Evolutionary conservation across 257 asterid genomes (phyloP), one percentile per base, ranked within the genome.

Genomic region (Solanum phureja): DNA sequence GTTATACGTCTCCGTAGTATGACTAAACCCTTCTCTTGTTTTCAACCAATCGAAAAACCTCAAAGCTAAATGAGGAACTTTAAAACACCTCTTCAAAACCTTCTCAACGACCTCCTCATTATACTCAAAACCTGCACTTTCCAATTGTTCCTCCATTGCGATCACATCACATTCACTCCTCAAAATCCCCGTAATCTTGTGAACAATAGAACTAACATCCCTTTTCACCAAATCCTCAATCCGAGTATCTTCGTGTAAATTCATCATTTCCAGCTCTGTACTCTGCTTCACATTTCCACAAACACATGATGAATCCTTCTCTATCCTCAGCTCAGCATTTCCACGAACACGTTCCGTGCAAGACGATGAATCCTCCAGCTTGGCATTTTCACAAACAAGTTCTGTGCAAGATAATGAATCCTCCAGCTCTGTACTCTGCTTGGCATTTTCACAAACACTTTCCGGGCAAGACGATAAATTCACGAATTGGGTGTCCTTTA

Each of bases 1-100:
- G 66, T 91, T 94, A 75, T 74, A 96, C 7, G 94, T 94, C 83
- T 82, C 89, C 6, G 95, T 88, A 3, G 95, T 90, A 89, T 91
- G 98, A 21, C 31, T 90, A 89, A 93, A 94, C 87, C 96, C 94
- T 56, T 88, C 49, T 33, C 89, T 88, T 77, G 81, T 42, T 90
- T 90, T 94, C 88, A 94, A 90, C 98, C 98, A 96, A 71, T 91
- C 88, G 93, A 96, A 96, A 90, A 95, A 96, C 87, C 95, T 91
- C 84, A 93, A 91, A 90, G 96, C 98, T 91, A 92, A 91, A 83
- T 88, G 92, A 66, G 98, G 98, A 88, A 92, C 98, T 64, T 94
- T 95, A 91, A 94, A 95, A 86, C 98, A 96, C 87, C 96, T 94
- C 94, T 96, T 95, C 90, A 96, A 72, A 5, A 96, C 99, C 87